phyloP scores from a whole-genome alignment of 495 filamentous ascomycete genomes.

The Hypoxylon subgilvum region DNA sequence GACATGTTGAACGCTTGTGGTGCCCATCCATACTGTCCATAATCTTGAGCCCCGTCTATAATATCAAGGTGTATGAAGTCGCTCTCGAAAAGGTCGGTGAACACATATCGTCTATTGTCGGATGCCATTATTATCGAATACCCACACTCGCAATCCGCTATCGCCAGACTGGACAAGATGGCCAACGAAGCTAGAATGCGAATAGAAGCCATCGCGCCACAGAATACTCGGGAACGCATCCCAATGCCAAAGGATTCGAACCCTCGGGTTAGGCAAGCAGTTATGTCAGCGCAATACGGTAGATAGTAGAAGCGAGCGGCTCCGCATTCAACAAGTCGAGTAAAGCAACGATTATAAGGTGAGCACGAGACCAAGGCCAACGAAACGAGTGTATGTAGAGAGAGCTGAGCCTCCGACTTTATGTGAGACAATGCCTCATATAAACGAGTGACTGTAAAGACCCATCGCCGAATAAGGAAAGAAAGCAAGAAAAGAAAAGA shows the following conservation, averaged over 20 bases:
- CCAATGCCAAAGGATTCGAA: not conserved
- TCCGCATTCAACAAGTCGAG: conserved; percentile 2
- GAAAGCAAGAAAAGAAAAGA: too few relatives aligned
- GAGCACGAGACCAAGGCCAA: not conserved
- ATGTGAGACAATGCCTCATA: conserved; percentile 13
- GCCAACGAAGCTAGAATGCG: conserved; percentile 14
- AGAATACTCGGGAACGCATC: not conserved
- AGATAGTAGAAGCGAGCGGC: not conserved
- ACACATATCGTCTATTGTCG: conserved; percentile 54
- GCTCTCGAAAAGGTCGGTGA: conserved; percentile 71
- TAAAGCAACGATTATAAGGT: not conserved
- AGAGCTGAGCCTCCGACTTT: not conserved
- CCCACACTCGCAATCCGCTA: conserved; percentile 73
- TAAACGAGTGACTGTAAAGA: conserved; percentile 12
- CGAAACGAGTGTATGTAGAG: conserved; percentile 3
- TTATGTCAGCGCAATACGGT: not conserved
- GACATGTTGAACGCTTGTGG: conserved; percentile 69
- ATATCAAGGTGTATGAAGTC: conserved; percentile 69
- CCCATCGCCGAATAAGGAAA: too few relatives aligned
- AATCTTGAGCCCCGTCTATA: conserved; percentile 44
- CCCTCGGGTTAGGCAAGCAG: not conserved
- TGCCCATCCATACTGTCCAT: conserved; percentile 54
- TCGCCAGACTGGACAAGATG: conserved; percentile 24
- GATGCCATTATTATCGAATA: conserved; percentile 53
- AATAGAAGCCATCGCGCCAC: conserved; percentile 25